Evolutionary conservation across 164 flowering plant genomes (phyloP).

Genomic region (Kingdonia uniflora): DNA sequence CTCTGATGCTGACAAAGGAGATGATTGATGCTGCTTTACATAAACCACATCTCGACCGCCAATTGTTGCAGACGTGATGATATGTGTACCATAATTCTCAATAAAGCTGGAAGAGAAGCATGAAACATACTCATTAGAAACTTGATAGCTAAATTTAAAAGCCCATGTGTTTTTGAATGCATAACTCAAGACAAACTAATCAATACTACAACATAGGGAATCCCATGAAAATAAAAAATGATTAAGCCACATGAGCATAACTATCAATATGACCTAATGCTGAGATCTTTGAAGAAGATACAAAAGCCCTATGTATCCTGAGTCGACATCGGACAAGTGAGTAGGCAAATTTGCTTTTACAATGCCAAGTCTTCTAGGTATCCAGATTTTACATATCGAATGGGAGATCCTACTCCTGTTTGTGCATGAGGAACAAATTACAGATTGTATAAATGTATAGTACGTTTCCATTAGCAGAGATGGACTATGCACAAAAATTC

Average conservation of each 20-base stretch:
- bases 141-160: not conserved
- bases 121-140: constrained; percentile 4
- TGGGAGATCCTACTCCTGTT: too few relatives aligned
- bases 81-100: constrained; percentile 91
- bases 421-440: too few relatives aligned
- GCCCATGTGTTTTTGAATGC: not conserved
- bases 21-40: constrained; percentile 87
- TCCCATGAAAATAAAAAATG: not conserved
- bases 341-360: not conserved
- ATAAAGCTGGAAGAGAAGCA: constrained; percentile 58
- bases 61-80: constrained; percentile 79
- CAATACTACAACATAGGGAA: not conserved
- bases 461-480: too few relatives aligned
- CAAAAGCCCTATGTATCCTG: not conserved
- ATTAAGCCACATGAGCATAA: not conserved
- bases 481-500: too few relatives aligned
- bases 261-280: too few relatives aligned
- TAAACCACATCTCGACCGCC: constrained; percentile 97
- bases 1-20: constrained; percentile 59
- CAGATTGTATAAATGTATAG: too few relatives aligned
- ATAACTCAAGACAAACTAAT: not conserved
- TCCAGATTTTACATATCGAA: too few relatives aligned
- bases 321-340: not conserved
- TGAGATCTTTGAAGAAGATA: not conserved
- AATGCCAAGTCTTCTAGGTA: not conserved